Conservation (phyloP, 2,329 filamentous ascomycete species). For the Fusarium falciforme region DNA sequence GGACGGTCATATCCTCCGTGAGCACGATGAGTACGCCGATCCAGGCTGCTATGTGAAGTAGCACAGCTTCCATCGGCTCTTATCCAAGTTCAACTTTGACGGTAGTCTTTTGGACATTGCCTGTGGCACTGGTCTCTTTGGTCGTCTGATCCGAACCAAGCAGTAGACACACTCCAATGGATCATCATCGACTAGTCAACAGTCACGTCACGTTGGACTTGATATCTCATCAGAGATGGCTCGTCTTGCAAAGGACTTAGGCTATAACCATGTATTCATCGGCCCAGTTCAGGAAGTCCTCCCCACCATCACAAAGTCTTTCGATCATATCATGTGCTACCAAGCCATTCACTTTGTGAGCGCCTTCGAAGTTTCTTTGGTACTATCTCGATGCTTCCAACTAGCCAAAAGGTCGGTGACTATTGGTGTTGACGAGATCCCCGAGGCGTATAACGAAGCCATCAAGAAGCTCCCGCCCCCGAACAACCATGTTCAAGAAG, state of each 20-base stretch:
- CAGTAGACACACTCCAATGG: background rate
- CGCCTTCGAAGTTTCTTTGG: background rate
- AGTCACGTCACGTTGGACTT: background rate
- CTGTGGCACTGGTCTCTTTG: background rate
- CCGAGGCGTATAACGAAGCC: background rate
- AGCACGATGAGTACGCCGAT: background rate
- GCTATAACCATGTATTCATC: background rate
- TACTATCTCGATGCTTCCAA: background rate
- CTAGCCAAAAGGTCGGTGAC: background rate
- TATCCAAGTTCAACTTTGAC: background rate
- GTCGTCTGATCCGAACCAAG: background rate
- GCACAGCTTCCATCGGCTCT: background rate
- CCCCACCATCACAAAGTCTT: background rate
- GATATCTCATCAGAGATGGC: background rate
- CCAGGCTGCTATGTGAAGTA: background rate
- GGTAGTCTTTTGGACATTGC: background rate
- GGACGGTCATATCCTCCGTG: background rate
- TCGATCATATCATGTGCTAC: background rate
- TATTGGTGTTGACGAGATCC: background rate
- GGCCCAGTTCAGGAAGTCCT: background rate
- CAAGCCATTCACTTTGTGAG: background rate
- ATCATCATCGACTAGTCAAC: background rate
- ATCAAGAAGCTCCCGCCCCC: background rate
- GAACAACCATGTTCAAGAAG: background rate
- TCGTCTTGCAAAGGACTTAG: background rate